Evolutionary conservation across 352 stramenopile genomes (phyloP), one percentile per base, ranked within the genome.

Genomic region (Pythium rishiriense): DNA sequence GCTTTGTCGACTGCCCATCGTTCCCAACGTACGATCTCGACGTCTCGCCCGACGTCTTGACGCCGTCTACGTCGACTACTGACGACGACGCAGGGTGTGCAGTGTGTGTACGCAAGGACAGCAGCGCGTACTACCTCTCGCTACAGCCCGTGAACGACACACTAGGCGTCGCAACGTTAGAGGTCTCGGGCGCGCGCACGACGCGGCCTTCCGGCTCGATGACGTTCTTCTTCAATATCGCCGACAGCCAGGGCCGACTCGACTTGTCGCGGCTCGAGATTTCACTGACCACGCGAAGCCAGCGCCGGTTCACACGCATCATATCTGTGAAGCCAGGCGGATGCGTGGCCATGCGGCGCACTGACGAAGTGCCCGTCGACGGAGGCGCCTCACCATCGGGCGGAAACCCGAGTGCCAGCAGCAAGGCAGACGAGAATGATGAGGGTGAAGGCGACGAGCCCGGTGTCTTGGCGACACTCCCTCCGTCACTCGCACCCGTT

Each of bases 141-240:
- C 43, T 80, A 1, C 73, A 80, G 48, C 66, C 73, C 2, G 59
- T 69, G 45, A 77, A 80, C 59, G 45, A 68, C 22, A 63, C 63
- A 11, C 46, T 64, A 1, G 72, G 72, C 5, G 58, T 79, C 9
- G 43, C 39, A n/a, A 26, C 37, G 7, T 29, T 79, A 14, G 33
- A 17, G 14, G 58, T 79, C 21, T 69, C 74, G 45, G 58, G 63
- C 42, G 25, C 21, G 4, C 17, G 15, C 1, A 28, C 53, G 7
- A 43, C n/a, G 24, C 37, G 55, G 10, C 12, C 15, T 19, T 15
- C 19, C 12, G 28, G 19, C 25, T 59, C 47, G 39, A 55, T 33
- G 9, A 42, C 43, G 42, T 68, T 52, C 21, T 58, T 68, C 45
- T 68, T 62, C 21, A 48, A 26, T 17, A 25, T 56, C 7, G 35